Percentiles rank a stretch among this genome's conserved stretches.
Evolutionary conservation across 768 basidiomycete species (phyloP).

Genomic region (Mycena filopes): DNA sequence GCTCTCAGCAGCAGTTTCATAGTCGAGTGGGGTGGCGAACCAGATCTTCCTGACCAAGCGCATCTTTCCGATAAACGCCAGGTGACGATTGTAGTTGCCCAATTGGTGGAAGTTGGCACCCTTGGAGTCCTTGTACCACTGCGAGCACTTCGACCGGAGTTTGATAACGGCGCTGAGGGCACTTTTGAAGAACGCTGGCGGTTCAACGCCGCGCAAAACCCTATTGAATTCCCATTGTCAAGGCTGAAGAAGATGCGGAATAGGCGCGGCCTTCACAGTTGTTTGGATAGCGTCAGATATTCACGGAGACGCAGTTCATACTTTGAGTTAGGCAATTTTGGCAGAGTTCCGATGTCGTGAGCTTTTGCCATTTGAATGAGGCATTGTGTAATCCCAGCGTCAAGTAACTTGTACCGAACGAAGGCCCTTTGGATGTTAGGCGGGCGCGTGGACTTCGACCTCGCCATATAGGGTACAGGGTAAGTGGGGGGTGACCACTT

Average conservation of each 20-base stretch:
- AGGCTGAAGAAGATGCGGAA: background rate
- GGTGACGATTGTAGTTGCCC: background rate
- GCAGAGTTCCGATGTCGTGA: background rate
- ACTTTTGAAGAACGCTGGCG: background rate
- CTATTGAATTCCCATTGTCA: background rate
- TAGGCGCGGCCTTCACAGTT: constrained; percentile 3
- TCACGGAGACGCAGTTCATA: background rate
- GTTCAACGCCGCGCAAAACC: background rate
- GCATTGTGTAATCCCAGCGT: background rate
- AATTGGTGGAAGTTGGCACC: background rate
- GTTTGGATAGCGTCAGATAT: background rate
- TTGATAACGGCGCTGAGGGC: constrained; percentile 8
- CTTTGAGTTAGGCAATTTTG: background rate
- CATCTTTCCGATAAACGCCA: constrained; percentile 7
- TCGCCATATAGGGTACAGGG: background rate
- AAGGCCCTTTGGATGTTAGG: background rate
- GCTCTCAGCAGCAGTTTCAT: constrained; percentile 19
- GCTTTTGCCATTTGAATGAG: constrained; percentile 5
- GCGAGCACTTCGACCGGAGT: constrained; percentile 13
- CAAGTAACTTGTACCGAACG: background rate
- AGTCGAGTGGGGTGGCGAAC: constrained; percentile 12
- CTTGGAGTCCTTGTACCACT: background rate
- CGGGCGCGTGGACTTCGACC: background rate
- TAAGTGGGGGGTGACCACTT: too few species aligned
- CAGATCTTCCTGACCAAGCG: constrained; percentile 17